Evolutionary conservation across 1,139 yeast genomes (phyloP).

Genomic region (Pichia terricola): DNA sequence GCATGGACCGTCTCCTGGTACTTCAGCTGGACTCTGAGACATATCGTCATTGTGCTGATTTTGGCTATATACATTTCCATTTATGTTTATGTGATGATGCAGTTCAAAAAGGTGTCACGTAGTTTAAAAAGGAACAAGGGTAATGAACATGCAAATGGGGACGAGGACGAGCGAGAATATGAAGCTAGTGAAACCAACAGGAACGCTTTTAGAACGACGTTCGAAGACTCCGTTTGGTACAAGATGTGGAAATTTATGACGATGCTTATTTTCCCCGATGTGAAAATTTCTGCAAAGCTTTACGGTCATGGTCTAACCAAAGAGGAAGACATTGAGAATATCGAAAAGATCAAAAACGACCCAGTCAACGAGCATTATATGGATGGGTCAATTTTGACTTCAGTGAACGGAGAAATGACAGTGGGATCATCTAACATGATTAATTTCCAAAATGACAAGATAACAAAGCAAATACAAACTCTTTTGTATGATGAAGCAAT

Average conservation of each 20-base stretch:
- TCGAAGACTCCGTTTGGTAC: slow-evolving; percentile 24
- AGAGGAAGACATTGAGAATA: slow-evolving; percentile 18
- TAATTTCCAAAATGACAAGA: slow-evolving; percentile 8
- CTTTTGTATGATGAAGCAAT: slow-evolving; percentile 51
- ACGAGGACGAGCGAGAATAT: slow-evolving; percentile 1
- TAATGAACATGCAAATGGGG: not conserved
- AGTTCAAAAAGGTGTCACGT: slow-evolving; percentile 38
- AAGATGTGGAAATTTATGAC: slow-evolving; percentile 17
- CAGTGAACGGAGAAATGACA: slow-evolving; percentile 1
- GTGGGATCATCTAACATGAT: not conserved
- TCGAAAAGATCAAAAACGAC: slow-evolving; percentile 11
- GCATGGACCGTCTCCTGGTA: slow-evolving; percentile 72
- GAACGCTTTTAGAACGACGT: slow-evolving; percentile 13
- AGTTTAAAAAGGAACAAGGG: slow-evolving; percentile 3
- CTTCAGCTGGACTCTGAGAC: slow-evolving; percentile 79
- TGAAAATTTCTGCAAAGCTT: slow-evolving; percentile 19
- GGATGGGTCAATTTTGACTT: not conserved
- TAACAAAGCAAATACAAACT: slow-evolving; percentile 26
- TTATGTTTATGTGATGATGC: slow-evolving; percentile 61
- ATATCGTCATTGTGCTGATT: slow-evolving; percentile 53
- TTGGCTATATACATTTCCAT: slow-evolving; percentile 59
- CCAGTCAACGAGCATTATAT: not conserved
- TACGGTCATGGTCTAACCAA: slow-evolving; percentile 20
- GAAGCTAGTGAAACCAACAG: slow-evolving; percentile 7
- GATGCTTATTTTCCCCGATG: slow-evolving; percentile 24